Percentiles rank a stretch among this genome's conserved stretches.
These are phyloP conservation scores for Rubia yunnanensis DNA, from an alignment of 257 asterid genomes.

Conservation along the genomic window DNA sequence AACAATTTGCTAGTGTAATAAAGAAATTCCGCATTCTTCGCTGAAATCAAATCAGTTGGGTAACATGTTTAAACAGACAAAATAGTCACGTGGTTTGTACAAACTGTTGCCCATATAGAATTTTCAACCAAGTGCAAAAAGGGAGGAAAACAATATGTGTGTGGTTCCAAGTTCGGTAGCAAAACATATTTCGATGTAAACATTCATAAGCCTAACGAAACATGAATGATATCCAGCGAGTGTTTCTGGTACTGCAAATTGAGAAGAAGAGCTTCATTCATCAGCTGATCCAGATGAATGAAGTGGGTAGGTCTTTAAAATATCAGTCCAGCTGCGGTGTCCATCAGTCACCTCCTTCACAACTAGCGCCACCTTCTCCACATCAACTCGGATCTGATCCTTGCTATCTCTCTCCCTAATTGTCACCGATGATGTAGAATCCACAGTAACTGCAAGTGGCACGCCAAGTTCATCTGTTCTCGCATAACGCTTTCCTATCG, in stretches of 20 bases:
- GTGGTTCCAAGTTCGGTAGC: neutral
- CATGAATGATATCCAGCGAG: neutral
- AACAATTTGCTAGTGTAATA: no score
- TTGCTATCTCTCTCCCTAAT: conserved; percentile 79
- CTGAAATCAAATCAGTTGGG: neutral
- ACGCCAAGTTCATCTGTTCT: conserved; percentile 97
- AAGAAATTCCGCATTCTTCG: neutral
- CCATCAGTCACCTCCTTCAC: conserved; percentile 70
- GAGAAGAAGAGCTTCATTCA: neutral
- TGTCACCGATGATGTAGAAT: conserved; percentile 53
- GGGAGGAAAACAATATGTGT: neutral
- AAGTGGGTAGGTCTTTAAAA: conserved; percentile 47
- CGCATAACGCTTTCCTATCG: conserved; percentile 83
- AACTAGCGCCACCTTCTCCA: conserved; percentile 62
- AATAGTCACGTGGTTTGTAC: neutral
- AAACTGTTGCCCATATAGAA: neutral
- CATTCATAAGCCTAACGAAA: neutral
- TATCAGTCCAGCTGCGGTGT: conserved; percentile 48
- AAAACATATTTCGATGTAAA: neutral
- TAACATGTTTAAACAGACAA: neutral
- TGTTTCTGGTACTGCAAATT: neutral
- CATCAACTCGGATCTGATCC: conserved; percentile 65
- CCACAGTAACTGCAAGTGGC: conserved; percentile 84
- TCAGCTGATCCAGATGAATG: conserved; percentile 33
- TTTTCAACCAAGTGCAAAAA: neutral